Evolutionary conservation across 2,329 filamentous ascomycete genomes (phyloP).

Genomic region (Penicillium sp.): DNA sequence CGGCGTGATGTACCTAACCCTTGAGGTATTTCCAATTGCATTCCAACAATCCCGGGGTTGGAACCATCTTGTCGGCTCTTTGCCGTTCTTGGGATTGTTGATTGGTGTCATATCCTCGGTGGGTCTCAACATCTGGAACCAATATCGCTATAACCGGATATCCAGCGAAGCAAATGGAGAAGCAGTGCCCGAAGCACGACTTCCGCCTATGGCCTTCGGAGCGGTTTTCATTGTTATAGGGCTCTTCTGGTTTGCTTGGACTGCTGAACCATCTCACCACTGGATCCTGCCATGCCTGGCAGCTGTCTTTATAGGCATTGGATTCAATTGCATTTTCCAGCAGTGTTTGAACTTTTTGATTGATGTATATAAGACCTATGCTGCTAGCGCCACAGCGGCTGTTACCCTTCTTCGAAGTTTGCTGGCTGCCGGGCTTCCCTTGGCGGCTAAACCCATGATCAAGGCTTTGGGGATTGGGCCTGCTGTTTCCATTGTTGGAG

Average conservation of each 20-base stretch:
- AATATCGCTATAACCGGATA: slow-evolving; percentile 40
- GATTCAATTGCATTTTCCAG: slow-evolving; percentile 50
- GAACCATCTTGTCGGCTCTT: slow-evolving; percentile 38
- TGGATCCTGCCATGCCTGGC: slow-evolving; percentile 18
- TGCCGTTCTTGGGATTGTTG: slow-evolving; percentile 49
- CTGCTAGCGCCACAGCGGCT: slow-evolving; percentile 45
- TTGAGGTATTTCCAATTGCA: slow-evolving; percentile 52
- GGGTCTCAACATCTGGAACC: slow-evolving; percentile 45
- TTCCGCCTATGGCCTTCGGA: slow-evolving; percentile 50
- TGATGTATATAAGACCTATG: slow-evolving; percentile 43
- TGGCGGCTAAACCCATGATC: slow-evolving; percentile 46
- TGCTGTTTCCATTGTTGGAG: slow-evolving; percentile 45
- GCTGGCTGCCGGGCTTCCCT: slow-evolving; percentile 40
- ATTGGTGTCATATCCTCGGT: slow-evolving; percentile 45
- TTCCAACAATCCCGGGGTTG: slow-evolving; percentile 45
- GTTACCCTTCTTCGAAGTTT: slow-evolving; percentile 48
- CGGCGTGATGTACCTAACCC: slow-evolving; percentile 48
- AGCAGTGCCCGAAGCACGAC: slow-evolving; percentile 42
- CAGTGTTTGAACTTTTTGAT: slow-evolving; percentile 51
- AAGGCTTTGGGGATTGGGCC: slow-evolving; percentile 44
- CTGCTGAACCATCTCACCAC: slow-evolving; percentile 27
- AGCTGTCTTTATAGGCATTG: slow-evolving; percentile 45
- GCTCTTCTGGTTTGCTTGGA: slow-evolving; percentile 49
- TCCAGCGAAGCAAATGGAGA: slow-evolving; percentile 29
- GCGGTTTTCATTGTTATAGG: slow-evolving; percentile 45